Evolutionary conservation across 192 early-diverging fungal species (phyloP), one percentile per base, ranked within the genome.

Genomic region (Spizellomyces punctatus): DNA sequence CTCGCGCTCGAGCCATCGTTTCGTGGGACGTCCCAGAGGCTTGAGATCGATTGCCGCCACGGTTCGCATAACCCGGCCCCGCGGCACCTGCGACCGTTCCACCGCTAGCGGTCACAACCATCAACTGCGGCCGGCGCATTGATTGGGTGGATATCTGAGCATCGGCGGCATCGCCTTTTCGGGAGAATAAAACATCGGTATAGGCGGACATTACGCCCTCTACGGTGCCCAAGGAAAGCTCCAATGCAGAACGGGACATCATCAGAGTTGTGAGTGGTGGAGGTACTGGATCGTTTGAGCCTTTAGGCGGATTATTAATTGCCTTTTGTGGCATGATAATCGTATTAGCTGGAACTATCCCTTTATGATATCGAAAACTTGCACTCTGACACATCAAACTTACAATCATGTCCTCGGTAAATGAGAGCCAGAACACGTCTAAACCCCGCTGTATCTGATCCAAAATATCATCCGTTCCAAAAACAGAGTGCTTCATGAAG

Each of bases 401-500:
- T 36, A 36, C 27, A 36, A 78, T 69, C 78, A 83, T 75, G 27
- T 79, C 79, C 10, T 68, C 58, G 0, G 74, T 63, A 42, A 81
- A 73, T 6, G 69, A 58, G 10, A 66, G 36, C 82, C 82, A 83
- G 64, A 83, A 83, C 12, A 64, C 69, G 46, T 78, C 69, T 60
- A 83, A 66, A 10, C 76, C 71, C n/a, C 78, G 69, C 36, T 78
- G 72, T 10, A 83, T 71, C 55, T 78, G 64, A 45, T 69, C 74
- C 54, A 83, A 41, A 19, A 79, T 73, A 43, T 74, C 82, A 46
- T 78, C 77, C 0, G 70, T 72, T 12, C 79, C 73, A 59, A 79
- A 72, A 5, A 67, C 64, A 17, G 69, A 72, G 41, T 74, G 63
- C 36, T 49, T 16, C 72, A 74, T 66, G 46, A 74, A 74, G 21